Conservation (phyloP, 768 basidiomycete species). For the Xerocomus spinulosus region DNA sequence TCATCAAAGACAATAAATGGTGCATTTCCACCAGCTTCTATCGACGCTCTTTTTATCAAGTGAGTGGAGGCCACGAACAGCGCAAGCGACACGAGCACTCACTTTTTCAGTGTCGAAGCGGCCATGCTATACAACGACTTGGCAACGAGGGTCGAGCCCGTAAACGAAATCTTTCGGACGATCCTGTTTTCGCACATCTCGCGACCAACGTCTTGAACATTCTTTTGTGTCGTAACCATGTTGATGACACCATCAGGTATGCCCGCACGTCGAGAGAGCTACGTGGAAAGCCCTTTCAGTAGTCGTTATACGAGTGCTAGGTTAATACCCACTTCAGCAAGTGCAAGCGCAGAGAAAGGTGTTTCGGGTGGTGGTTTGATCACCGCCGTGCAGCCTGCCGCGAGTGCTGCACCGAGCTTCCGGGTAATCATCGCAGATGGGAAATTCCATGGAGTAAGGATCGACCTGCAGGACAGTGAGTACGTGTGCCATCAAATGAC, state of each 20-base stretch:
- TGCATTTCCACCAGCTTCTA: slow-evolving; percentile 92
- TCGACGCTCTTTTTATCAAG: slow-evolving; percentile 43
- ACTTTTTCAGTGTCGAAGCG: slow-evolving; percentile 81
- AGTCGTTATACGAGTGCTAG: neutral
- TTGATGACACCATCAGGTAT: slow-evolving; percentile 95
- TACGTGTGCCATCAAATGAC: neutral
- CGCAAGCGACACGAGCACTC: slow-evolving; percentile 12
- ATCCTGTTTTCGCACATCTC: slow-evolving; percentile 88
- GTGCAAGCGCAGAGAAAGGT: slow-evolving; percentile 86
- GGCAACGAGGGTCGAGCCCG: slow-evolving; percentile 80
- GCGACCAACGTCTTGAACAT: slow-evolving; percentile 82
- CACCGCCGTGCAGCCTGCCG: slow-evolving; percentile 94
- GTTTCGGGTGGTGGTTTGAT: slow-evolving; percentile 95
- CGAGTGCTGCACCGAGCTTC: slow-evolving; percentile 85
- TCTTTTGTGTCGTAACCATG: slow-evolving; percentile 82
- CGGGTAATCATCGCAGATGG: slow-evolving; percentile 92
- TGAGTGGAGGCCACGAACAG: neutral
- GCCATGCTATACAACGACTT: slow-evolving; percentile 71
- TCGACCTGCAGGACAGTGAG: slow-evolving; percentile 46
- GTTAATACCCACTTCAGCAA: slow-evolving; percentile 66
- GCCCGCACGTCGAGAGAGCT: slow-evolving; percentile 87
- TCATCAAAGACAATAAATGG: slow-evolving; percentile 98
- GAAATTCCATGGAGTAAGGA: slow-evolving; percentile 89
- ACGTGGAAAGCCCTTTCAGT: neutral
- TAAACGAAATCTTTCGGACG: slow-evolving; percentile 89